phyloP scores from a whole-genome alignment of 2,329 filamentous ascomycete species.

The Fonsecaea pedrosoi region DNA sequence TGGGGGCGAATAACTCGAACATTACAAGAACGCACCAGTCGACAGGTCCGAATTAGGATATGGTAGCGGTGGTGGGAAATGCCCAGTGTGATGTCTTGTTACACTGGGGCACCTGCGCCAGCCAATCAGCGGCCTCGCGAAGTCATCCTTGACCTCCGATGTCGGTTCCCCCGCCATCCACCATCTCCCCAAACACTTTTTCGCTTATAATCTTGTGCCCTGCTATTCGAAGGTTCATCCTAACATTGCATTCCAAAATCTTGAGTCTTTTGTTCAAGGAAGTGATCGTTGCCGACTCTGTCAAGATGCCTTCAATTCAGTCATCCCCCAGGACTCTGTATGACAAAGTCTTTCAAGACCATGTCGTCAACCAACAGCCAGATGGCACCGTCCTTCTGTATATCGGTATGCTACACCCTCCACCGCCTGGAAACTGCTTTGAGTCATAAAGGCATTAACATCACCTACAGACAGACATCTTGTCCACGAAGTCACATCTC shows the following conservation, averaged over 20 bases:
- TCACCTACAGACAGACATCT: conserved; percentile 78
- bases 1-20: too few species aligned
- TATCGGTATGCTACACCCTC: conserved; percentile 69
- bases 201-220: conserved; percentile 30
- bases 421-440: conserved; percentile 4
- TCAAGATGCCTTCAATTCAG: conserved; percentile 76
- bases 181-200: conserved; percentile 5
- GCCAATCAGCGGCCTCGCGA: conserved; percentile 28
- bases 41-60: neutral
- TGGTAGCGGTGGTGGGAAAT: too few species aligned
- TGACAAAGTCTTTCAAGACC: conserved; percentile 95
- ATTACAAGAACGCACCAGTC: neutral
- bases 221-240: conserved; percentile 22
- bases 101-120: neutral
- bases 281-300: conserved; percentile 1
- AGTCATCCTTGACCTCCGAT: conserved; percentile 33
- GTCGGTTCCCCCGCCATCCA: conserved; percentile 20
- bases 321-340: conserved; percentile 83
- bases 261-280: neutral
- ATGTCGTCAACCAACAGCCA: conserved; percentile 93
- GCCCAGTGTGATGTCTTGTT: neutral
- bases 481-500: conserved; percentile 97
- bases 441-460: conserved; percentile 37
- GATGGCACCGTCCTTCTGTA: conserved; percentile 93
- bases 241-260: neutral